A percentile compares a stretch with the other conserved stretches of the same genome.
Conservation (phyloP, 805 yeast species). For the Wilhelminamyces savonicus region DNA sequence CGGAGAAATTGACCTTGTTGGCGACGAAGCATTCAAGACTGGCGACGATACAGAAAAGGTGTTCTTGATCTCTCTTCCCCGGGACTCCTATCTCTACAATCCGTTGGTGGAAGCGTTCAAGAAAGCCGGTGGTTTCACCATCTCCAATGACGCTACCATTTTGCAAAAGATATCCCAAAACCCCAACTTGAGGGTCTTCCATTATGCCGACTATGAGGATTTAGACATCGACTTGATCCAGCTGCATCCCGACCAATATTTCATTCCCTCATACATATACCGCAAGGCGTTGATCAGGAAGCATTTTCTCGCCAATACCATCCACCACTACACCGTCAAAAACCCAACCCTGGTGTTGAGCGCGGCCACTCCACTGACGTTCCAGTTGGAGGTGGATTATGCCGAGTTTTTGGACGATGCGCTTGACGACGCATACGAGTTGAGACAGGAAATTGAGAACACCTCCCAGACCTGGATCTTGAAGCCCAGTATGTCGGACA, state of each 20-base stretch:
- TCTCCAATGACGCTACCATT: conserved; percentile 18
- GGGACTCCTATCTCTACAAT: conserved; percentile 32
- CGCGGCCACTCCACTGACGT: conserved; percentile 66
- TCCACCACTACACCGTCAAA: conserved; percentile 69
- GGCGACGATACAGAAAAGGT: neutral
- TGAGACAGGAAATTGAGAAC: conserved; percentile 66
- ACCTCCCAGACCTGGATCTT: conserved; percentile 69
- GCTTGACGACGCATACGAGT: conserved; percentile 85
- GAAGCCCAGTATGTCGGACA: conserved; percentile 95
- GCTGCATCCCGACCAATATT: conserved; percentile 40
- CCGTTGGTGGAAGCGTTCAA: conserved; percentile 36
- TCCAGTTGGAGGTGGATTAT: conserved; percentile 81
- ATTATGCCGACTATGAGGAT: conserved; percentile 87
- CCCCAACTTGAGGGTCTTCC: conserved; percentile 42
- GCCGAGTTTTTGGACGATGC: conserved; percentile 95
- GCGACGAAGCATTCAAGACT: conserved; percentile 7
- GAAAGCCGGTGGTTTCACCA: conserved; percentile 14
- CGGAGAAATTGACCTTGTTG: conserved; percentile 52
- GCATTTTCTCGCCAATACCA: conserved; percentile 79
- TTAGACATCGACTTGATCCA: conserved; percentile 65
- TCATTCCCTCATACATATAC: conserved; percentile 75
- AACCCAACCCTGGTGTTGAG: conserved; percentile 60
- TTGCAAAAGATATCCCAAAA: conserved; percentile 9
- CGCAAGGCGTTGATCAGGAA: conserved; percentile 89
- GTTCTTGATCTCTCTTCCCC: conserved; percentile 34